phyloP scores from a whole-genome alignment of 2,329 filamentous ascomycete genomes.

The Elsinoe australis region DNA sequence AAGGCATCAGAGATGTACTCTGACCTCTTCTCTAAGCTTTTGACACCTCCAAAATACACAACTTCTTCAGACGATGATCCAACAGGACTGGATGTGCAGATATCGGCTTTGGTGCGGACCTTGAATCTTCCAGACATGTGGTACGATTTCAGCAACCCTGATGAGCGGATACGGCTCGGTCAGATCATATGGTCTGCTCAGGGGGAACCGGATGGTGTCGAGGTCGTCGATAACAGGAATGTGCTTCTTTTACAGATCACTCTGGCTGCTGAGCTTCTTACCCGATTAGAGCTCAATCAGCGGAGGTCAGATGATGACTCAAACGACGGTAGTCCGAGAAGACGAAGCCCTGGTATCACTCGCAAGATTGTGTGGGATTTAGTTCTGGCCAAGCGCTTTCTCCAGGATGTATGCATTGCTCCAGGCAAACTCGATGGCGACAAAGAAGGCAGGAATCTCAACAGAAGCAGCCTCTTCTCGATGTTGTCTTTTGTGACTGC shows the following conservation, averaged over 20 bases:
- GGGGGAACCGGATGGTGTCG: slow-evolving; percentile 26
- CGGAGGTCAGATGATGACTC: slow-evolving; percentile 32
- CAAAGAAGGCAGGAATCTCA: slow-evolving; percentile 5
- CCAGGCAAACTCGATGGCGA: slow-evolving; percentile 22
- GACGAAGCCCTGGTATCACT: slow-evolving; percentile 34
- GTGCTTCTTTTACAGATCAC: slow-evolving; percentile 49
- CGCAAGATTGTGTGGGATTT: slow-evolving; percentile 51
- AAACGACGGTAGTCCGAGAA: slow-evolving; percentile 31
- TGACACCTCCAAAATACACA: slow-evolving; percentile 21
- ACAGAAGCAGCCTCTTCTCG: slow-evolving; percentile 25
- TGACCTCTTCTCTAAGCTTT: slow-evolving; percentile 24
- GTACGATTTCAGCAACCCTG: slow-evolving; percentile 41
- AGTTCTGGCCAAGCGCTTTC: slow-evolving; percentile 45
- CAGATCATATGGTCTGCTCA: slow-evolving; percentile 39
- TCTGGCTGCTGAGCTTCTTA: slow-evolving; percentile 47
- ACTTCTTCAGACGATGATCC: slow-evolving; percentile 11
- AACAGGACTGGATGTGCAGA: slow-evolving; percentile 36
- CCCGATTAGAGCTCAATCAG: slow-evolving; percentile 40
- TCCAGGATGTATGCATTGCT: slow-evolving; percentile 44
- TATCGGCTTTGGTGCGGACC: slow-evolving; percentile 38
- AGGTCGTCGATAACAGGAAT: slow-evolving; percentile 40
- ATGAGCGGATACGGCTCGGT: slow-evolving; percentile 41
- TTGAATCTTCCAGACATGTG: slow-evolving; percentile 39
- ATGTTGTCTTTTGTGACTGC: slow-evolving; percentile 25
- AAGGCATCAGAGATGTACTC: slow-evolving; percentile 25